Conservation (phyloP, 2,329 filamentous ascomycete species). For the Aureobasidium lini region DNA sequence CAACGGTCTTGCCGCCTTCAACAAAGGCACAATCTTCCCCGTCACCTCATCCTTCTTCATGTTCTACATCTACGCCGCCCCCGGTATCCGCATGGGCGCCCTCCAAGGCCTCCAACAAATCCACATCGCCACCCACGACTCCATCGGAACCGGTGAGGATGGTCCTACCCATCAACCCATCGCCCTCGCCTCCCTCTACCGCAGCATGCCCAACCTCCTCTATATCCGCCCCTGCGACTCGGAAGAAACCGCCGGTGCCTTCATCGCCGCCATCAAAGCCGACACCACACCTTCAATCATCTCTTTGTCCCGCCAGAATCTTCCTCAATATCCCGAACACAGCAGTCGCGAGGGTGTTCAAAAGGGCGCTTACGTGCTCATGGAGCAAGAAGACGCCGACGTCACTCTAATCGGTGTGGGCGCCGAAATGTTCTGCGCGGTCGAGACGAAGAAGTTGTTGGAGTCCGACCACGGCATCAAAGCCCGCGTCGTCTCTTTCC, state of each 20-base stretch:
- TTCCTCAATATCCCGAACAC: conserved; percentile 31
- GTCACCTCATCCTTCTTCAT: conserved; percentile 33
- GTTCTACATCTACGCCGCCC: conserved; percentile 34
- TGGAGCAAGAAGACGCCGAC: conserved; percentile 30
- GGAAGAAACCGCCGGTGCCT: conserved; percentile 35
- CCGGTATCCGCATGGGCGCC: conserved; percentile 32
- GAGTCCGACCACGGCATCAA: conserved; percentile 28
- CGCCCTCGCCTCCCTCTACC: conserved; percentile 29
- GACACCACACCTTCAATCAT: conserved; percentile 36
- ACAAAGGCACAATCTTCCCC: conserved; percentile 30
- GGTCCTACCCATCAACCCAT: conserved; percentile 33
- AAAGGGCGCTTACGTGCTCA: conserved; percentile 36
- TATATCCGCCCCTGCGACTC: conserved; percentile 32
- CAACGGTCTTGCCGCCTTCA: conserved; percentile 32
- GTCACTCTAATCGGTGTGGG: conserved; percentile 45
- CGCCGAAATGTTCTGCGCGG: conserved; percentile 42
- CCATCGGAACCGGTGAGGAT: conserved; percentile 31
- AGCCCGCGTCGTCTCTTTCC: conserved; percentile 44
- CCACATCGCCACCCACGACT: conserved; percentile 34
- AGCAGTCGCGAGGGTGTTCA: conserved; percentile 33
- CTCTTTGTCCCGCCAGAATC: conserved; percentile 36
- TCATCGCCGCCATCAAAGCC: conserved; percentile 33
- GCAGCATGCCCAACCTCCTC: conserved; percentile 32
- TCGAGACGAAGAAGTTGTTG: conserved; percentile 28
- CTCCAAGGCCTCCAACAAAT: conserved; percentile 30